phyloP scores from a whole-genome alignment of 2,329 filamentous ascomycete genomes.

The Dryadomyces sulphureus region DNA sequence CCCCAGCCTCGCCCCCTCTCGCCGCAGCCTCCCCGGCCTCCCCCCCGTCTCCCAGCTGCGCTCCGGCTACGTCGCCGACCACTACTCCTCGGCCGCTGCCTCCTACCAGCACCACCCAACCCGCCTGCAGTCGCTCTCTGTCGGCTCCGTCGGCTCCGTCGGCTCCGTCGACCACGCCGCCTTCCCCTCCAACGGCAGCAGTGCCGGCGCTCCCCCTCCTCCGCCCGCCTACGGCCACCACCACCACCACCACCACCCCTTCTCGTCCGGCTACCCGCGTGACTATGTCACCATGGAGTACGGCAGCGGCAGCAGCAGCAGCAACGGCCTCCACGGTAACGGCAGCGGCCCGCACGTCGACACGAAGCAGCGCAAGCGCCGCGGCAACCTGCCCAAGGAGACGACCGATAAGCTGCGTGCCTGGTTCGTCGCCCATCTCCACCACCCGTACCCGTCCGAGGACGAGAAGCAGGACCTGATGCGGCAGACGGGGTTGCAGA shows the following conservation, averaged over 20 bases:
- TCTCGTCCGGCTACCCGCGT: conserved; percentile 18
- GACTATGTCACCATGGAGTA: conserved; percentile 29
- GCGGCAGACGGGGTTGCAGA: conserved; percentile 58
- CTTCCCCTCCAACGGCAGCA: conserved; percentile 19
- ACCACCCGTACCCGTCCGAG: conserved; percentile 75
- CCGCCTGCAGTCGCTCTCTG: conserved; percentile 29
- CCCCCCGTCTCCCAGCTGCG: conserved; percentile 14
- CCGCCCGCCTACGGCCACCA: background rate
- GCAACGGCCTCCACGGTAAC: conserved; percentile 13
- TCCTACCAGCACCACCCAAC: conserved; percentile 25
- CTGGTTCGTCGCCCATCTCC: conserved; percentile 67
- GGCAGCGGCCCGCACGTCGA: conserved; percentile 23
- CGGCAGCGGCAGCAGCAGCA: conserved; percentile 3
- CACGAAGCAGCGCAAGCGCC: conserved; percentile 43
- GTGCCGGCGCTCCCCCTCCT: background rate
- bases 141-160: conserved; percentile 27
- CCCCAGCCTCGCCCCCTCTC: background rate
- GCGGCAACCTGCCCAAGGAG: conserved; percentile 82
- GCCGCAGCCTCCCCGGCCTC: background rate
- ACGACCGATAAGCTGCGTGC: conserved; percentile 67
- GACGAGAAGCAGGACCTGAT: conserved; percentile 78
- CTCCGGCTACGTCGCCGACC: conserved; percentile 19
- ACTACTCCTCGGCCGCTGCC: conserved; percentile 12
- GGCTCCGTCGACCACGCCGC: conserved; percentile 28
- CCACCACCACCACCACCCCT: background rate